Evolutionary conservation across 352 stramenopile species (phyloP).

Genomic region (Phytophthora hybrid): DNA sequence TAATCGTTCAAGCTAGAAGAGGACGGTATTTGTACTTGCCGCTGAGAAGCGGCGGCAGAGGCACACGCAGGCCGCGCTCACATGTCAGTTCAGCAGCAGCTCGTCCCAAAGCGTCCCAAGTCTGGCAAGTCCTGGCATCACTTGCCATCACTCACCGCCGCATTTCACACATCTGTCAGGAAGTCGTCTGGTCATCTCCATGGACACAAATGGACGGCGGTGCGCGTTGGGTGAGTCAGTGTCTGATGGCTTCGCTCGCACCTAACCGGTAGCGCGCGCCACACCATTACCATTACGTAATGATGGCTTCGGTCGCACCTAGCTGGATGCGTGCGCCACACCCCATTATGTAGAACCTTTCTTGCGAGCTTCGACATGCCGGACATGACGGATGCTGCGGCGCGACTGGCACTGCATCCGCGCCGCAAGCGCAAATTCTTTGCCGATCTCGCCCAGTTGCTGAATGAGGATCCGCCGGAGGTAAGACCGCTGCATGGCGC

Average conservation of each 20-base stretch:
- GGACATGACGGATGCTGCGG: neutral
- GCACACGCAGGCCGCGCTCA: neutral
- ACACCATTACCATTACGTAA: conserved; percentile 25
- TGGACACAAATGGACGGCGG: neutral
- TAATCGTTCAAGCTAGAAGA: too few species aligned
- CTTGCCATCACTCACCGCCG: conserved; percentile 14
- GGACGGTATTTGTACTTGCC: conserved; percentile 15
- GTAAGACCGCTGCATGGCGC: conserved; percentile 46
- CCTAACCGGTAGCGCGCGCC: conserved; percentile 1
- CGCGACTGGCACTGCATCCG: conserved; percentile 51
- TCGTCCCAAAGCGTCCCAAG: neutral
- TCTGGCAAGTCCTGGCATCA: neutral
- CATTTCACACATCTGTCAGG: conserved; percentile 11
- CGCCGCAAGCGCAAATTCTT: conserved; percentile 88
- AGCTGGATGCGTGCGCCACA: conserved; percentile 8
- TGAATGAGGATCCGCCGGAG: conserved; percentile 48
- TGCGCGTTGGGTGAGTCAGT: conserved; percentile 5
- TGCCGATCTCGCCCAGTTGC: conserved; percentile 56
- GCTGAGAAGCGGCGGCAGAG: conserved; percentile 1
- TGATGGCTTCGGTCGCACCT: neutral
- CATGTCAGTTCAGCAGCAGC: neutral
- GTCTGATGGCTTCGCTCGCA: conserved; percentile 26
- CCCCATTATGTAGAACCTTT: conserved; percentile 12
- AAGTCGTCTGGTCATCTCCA: conserved; percentile 16
- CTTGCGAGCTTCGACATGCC: neutral